phyloP scores from a whole-genome alignment of 208 protist species.

The Herpetomonas tarakana region DNA sequence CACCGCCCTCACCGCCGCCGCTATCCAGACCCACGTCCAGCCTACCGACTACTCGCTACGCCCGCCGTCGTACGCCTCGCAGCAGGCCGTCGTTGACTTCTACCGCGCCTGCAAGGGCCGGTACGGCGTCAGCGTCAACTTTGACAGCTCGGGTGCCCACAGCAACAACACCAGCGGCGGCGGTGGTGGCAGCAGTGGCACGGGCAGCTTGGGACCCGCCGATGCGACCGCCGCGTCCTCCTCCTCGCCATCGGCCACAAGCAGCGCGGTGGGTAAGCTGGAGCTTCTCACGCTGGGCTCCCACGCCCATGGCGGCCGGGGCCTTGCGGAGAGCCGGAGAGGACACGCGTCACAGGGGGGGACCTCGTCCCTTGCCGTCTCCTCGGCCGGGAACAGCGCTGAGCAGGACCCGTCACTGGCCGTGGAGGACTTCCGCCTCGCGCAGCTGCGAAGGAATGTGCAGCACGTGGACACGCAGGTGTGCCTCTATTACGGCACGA shows the following conservation, averaged over 20 bases:
- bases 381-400: background rate
- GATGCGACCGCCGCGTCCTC: background rate
- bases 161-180: conserved; percentile 6
- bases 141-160: conserved; percentile 6
- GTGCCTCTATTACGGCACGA: conserved; percentile 64
- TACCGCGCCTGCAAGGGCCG: conserved; percentile 63
- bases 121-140: conserved; percentile 45
- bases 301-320: background rate
- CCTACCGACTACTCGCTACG: conserved; percentile 59
- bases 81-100: conserved; percentile 77
- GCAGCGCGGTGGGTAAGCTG: background rate
- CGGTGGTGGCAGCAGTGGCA: conserved; percentile 3
- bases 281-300: background rate
- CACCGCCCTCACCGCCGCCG: conserved; percentile 40
- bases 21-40: conserved; percentile 35
- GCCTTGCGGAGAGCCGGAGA: background rate
- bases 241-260: no score
- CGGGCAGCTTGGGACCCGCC: background rate
- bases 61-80: conserved; percentile 51
- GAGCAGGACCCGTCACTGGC: background rate
- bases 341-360: no score
- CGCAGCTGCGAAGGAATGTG: background rate
- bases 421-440: conserved; percentile 1
- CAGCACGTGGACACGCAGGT: conserved; percentile 10
- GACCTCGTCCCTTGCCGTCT: background rate